phyloP scores from a whole-genome alignment of 208 protist species.

The Acanthamoeba divionensis region DNA sequence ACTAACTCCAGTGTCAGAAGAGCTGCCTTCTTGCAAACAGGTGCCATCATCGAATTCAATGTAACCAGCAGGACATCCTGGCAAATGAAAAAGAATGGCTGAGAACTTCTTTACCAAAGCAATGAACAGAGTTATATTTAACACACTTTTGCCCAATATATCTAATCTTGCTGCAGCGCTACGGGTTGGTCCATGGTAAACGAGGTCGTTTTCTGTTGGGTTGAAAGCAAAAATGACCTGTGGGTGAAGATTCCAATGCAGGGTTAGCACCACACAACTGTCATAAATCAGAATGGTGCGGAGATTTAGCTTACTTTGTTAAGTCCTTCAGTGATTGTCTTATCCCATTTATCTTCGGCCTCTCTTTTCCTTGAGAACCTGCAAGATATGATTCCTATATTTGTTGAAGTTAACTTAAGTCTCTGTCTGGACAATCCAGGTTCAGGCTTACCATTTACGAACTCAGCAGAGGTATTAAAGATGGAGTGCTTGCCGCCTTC shows the following conservation, averaged over 20 bases:
- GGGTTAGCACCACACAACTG: background rate
- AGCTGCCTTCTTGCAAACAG: no score
- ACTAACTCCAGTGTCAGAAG: no score
- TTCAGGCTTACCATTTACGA: background rate
- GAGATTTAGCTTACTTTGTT: background rate
- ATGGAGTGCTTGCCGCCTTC: background rate
- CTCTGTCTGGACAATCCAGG: no score
- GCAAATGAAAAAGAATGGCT: no score
- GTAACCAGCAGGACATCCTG: no score
- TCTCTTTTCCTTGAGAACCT: background rate
- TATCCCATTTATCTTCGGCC: background rate
- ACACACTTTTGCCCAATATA: no score
- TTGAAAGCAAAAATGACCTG: conserved; percentile 44
- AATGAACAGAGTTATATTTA: no score
- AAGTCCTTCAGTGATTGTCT: background rate
- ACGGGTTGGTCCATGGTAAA: conserved; percentile 27
- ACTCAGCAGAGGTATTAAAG: background rate
- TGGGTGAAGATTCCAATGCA: background rate
- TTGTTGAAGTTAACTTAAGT: no score
- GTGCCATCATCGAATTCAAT: no score
- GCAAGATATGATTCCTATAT: background rate
- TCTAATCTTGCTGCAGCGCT: background rate
- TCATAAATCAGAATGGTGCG: background rate
- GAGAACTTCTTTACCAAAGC: no score
- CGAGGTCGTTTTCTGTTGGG: background rate